phyloP scores from a whole-genome alignment of 2,329 filamentous ascomycete species.

The Chaetomium sp. region DNA sequence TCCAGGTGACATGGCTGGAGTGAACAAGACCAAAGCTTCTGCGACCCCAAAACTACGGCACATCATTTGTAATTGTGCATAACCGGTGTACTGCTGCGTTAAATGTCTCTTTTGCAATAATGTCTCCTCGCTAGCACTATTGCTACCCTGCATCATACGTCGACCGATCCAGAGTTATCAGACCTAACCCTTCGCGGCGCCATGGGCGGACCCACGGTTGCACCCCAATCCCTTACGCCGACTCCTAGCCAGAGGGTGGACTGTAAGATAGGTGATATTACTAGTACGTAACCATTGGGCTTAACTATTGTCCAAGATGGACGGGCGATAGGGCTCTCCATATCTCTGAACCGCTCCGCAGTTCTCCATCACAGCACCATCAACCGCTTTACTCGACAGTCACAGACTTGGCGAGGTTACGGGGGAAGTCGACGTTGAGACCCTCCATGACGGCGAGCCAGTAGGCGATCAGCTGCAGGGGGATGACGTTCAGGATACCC shows the following conservation, averaged over 20 bases:
- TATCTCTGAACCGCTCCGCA: neutral
- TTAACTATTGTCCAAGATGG: slow-evolving; percentile 17
- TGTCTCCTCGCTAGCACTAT: neutral
- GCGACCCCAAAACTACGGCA: neutral
- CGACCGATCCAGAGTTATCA: neutral
- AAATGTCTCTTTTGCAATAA: neutral
- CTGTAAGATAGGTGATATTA: slow-evolving; percentile 26
- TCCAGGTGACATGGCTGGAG: neutral
- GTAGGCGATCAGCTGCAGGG: slow-evolving; percentile 96
- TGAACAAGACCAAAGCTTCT: neutral
- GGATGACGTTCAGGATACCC: slow-evolving; percentile 96
- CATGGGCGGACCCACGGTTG: neutral
- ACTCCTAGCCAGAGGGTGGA: slow-evolving; percentile 21
- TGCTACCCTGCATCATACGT: neutral
- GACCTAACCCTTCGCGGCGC: slow-evolving; percentile 20
- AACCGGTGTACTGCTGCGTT: slow-evolving; percentile 16
- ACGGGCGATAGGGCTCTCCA: neutral
- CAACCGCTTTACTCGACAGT: slow-evolving; percentile 80
- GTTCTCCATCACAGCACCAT: slow-evolving; percentile 11
- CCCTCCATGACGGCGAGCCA: slow-evolving; percentile 97
- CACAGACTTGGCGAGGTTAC: slow-evolving; percentile 98
- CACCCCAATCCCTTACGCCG: slow-evolving; percentile 10
- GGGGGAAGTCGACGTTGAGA: slow-evolving; percentile 96
- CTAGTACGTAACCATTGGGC: slow-evolving; percentile 24
- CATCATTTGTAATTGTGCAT: neutral